Percentiles rank a stretch among this genome's conserved stretches.
phyloP scores from a whole-genome alignment of 2,329 filamentous ascomycete species.

The Pseudocercospora vitis region DNA sequence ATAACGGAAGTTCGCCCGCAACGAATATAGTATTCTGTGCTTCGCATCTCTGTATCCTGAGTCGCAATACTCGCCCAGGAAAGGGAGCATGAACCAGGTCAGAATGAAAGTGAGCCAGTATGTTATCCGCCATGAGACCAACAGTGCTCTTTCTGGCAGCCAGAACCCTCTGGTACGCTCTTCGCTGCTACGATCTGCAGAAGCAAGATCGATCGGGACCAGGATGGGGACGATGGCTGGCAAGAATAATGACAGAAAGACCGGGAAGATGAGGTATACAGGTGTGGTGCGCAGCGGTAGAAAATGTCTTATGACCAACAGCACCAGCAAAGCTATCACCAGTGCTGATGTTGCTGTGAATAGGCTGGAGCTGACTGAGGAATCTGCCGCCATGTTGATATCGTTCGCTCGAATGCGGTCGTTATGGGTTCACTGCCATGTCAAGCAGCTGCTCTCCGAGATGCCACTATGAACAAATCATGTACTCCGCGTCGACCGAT shows the following conservation, averaged over 20 bases:
- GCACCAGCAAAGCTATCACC: conserved; percentile 70
- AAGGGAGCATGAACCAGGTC: conserved; percentile 93
- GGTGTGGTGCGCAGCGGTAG: conserved; percentile 88
- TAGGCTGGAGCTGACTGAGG: conserved; percentile 73
- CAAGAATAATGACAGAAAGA: conserved; percentile 93
- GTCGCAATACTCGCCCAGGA: conserved; percentile 92
- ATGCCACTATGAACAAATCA: too few relatives aligned
- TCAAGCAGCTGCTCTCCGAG: background rate
- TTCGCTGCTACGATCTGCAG: conserved; percentile 57
- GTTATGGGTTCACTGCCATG: background rate
- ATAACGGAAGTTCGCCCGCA: conserved; percentile 85
- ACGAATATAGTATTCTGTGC: conserved; percentile 76
- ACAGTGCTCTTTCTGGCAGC: conserved; percentile 73
- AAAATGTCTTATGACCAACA: conserved; percentile 85
- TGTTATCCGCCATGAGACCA: conserved; percentile 89
- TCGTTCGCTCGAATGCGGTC: background rate
- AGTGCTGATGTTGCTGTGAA: conserved; percentile 74
- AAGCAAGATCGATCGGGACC: conserved; percentile 93
- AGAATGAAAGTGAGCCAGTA: conserved; percentile 97
- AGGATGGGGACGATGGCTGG: conserved; percentile 88
- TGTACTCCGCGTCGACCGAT: too few relatives aligned
- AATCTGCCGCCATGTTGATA: conserved; percentile 43
- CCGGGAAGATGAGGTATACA: conserved; percentile 82
- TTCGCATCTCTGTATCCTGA: conserved; percentile 87
- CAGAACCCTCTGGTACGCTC: conserved; percentile 71